A percentile compares a stretch with the other conserved stretches of the same genome.
Conservation (phyloP, 306 rosid species). For the Dalbergia cultrata region DNA sequence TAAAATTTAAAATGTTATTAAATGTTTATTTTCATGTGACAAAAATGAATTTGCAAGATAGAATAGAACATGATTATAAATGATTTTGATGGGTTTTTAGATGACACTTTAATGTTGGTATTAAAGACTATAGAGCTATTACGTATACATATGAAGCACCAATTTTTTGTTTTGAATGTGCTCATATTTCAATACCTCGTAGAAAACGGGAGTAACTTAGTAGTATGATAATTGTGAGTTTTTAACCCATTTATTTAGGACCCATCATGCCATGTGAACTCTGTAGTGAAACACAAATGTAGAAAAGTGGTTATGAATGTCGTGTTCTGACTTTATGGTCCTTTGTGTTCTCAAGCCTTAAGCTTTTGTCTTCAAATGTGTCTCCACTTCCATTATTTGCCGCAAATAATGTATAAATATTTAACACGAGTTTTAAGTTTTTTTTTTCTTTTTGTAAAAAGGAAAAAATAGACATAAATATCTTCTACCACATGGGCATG, state of each 20-base stretch:
- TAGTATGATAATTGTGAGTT: background rate
- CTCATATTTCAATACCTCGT: too few relatives aligned
- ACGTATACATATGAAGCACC: too few relatives aligned
- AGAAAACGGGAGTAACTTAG: too few relatives aligned
- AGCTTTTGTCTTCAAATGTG: background rate
- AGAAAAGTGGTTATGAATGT: background rate
- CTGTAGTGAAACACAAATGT: background rate
- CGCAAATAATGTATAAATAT: background rate
- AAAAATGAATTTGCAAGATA: too few relatives aligned
- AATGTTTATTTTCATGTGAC: too few relatives aligned
- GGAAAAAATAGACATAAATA: background rate
- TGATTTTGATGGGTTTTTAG: too few relatives aligned
- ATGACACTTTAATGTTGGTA: too few relatives aligned
- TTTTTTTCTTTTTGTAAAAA: background rate
- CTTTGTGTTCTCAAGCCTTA: background rate
- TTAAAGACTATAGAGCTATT: too few relatives aligned
- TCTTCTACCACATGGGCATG: background rate
- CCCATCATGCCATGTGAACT: background rate
- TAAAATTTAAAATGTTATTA: too few relatives aligned
- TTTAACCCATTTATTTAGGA: constrained; percentile 3
- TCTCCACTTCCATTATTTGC: constrained; percentile 20
- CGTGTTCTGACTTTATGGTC: background rate
- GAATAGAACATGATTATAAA: too few relatives aligned
- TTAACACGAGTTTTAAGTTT: background rate
- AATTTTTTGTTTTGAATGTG: too few relatives aligned